Base-by-base conservation (phyloP, 345 rosid species). In the Euphorbia tirucalli region DNA sequence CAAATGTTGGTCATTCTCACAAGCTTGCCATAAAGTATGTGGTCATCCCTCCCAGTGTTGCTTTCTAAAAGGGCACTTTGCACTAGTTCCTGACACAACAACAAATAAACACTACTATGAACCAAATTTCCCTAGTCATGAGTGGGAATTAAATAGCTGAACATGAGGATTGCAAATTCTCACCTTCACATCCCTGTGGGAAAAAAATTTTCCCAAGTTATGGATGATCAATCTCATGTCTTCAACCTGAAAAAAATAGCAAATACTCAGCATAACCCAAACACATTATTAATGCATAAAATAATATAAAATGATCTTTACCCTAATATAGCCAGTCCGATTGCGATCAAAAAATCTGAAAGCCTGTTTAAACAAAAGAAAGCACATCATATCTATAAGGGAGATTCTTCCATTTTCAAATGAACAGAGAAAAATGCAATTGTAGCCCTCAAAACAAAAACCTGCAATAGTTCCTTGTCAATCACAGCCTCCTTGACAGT, bases 41-140 rank as follows among this genome's bases (percentile, higher is more conserved):
- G 89, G 71, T 93, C 97, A 77, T 96, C 98, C 79, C 99, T 85
- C 69, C 98, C 99, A 0, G 96, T 89, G 88, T 87, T 87, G 89
- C 94, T 96, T 89, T 90, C 97, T 58, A 93, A 75, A 78, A 91
- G 82, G 11, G 98, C 97, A 76, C 96, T 88, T 68, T 89, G 96
- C 79, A 85, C 98, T 35, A 93, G 90, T 68, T 96, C 99, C 99
- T 96, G 86, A 73, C 75, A 55, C 56, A 62, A 61, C 57, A 2
- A 46, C 9, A 46, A 46, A 15, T 1, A 46, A 16, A 8, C 11
- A 1, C 5, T 5, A 52, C n/a, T 21, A 19, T 57, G 21, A 11
- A 50, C 39, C 56, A 59, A 8, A 61, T 59, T 35, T 27, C 19
- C 37, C 27, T 41, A 30, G 4, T 54, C 13, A 48, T 3, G 24